These are phyloP conservation scores for Xanthoconium stramineum DNA, from an alignment of 768 basidiomycete genomes.

Conservation along the genomic window DNA sequence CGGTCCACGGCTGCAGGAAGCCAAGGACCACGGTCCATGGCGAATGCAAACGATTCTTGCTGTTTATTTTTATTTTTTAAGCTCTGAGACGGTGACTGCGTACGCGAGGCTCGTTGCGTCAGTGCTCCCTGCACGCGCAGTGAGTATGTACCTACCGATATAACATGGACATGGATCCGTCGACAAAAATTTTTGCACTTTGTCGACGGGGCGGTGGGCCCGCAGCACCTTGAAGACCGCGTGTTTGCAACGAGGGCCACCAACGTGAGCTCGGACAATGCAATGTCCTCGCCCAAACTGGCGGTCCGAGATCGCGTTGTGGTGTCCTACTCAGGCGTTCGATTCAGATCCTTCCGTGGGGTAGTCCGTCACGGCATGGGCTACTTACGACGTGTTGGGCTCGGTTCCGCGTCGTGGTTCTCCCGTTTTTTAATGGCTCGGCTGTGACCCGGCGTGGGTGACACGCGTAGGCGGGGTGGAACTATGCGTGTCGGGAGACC, in stretches of 20 bases:
- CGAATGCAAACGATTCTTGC: background rate
- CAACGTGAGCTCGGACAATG: background rate
- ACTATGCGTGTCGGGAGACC: background rate
- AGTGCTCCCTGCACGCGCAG: background rate
- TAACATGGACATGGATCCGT: slow-evolving; percentile 4
- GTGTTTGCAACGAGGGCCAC: slow-evolving; percentile 27
- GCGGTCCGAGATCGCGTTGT: slow-evolving; percentile 6
- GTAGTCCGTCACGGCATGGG: background rate
- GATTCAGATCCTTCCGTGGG: no score
- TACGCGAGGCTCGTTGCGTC: background rate
- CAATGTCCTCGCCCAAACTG: background rate
- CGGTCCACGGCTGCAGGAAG: slow-evolving; percentile 3
- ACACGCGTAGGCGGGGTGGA: slow-evolving; percentile 1
- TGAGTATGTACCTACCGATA: background rate
- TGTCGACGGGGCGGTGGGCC: background rate
- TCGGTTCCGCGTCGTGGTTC: slow-evolving; percentile 12
- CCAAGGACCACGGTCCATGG: background rate
- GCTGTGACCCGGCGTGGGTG: background rate
- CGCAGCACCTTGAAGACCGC: slow-evolving; percentile 13
- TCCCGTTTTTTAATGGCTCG: background rate
- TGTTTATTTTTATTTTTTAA: background rate
- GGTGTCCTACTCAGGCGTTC: no score
- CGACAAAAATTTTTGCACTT: background rate
- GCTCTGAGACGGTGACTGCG: background rate
- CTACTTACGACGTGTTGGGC: background rate